Evolutionary conservation across 2,329 filamentous ascomycete species (phyloP).

Genomic region (Uncinocarpus reesii): DNA sequence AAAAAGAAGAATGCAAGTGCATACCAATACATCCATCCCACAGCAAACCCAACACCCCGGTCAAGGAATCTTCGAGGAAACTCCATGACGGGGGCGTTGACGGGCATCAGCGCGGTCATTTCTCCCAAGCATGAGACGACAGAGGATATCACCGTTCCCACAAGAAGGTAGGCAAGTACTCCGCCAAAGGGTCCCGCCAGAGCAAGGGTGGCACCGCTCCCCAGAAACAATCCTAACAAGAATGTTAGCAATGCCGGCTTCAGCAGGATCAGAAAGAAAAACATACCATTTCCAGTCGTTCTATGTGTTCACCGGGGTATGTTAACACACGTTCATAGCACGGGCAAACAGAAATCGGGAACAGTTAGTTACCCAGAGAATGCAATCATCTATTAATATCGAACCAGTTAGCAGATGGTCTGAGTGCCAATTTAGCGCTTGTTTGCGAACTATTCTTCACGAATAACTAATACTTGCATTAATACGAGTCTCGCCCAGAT

Average conservation of each 20-base stretch:
- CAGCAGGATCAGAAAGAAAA: neutral
- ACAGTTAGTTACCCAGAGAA: slow-evolving; percentile 40
- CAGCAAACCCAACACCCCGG: slow-evolving; percentile 37
- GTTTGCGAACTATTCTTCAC: too few species aligned
- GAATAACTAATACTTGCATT: slow-evolving; percentile 26
- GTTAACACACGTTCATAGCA: slow-evolving; percentile 9
- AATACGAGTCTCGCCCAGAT: slow-evolving; percentile 34
- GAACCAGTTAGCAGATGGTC: neutral
- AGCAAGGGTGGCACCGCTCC: slow-evolving; percentile 33
- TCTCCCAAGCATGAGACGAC: slow-evolving; percentile 38
- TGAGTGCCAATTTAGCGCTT: too few species aligned
- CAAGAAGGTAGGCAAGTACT: slow-evolving; percentile 34
- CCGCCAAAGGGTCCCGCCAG: slow-evolving; percentile 34
- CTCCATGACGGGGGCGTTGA: slow-evolving; percentile 35
- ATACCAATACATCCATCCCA: slow-evolving; percentile 39
- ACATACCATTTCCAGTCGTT: slow-evolving; percentile 33
- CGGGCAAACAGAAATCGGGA: slow-evolving; percentile 10
- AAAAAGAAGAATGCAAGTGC: neutral
- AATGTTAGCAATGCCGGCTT: neutral
- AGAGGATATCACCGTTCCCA: slow-evolving; percentile 36
- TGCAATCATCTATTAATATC: slow-evolving; percentile 32
- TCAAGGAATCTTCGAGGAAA: slow-evolving; percentile 34
- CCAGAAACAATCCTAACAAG: slow-evolving; percentile 34
- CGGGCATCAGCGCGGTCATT: slow-evolving; percentile 36
- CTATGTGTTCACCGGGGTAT: slow-evolving; percentile 16